Evolutionary conservation across 2,329 filamentous ascomycete genomes (phyloP).

Genomic region (Exophiala bonariae): DNA sequence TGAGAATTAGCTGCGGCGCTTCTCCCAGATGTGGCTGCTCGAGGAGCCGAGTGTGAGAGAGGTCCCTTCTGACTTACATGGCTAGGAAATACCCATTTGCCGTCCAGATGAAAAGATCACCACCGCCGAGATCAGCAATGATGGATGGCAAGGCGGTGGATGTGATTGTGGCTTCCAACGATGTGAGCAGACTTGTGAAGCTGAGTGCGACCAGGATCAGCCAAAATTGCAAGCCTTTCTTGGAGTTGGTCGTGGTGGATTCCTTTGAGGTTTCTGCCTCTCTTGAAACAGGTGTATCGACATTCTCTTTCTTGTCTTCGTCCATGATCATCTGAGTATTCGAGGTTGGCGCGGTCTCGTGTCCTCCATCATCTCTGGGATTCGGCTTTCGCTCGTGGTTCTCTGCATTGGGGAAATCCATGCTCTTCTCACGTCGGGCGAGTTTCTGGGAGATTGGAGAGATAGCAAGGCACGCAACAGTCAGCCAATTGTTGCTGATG

Average conservation of each 20-base stretch:
- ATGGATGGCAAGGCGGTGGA: slow-evolving; percentile 46
- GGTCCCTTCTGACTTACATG: slow-evolving; percentile 31
- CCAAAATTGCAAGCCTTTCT: slow-evolving; percentile 31
- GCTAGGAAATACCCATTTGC: slow-evolving; percentile 36
- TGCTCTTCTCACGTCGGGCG: no score
- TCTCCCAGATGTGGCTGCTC: slow-evolving; percentile 45
- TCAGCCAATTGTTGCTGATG: no score
- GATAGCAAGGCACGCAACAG: no score
- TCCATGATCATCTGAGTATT: no score
- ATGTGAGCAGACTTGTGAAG: slow-evolving; percentile 33
- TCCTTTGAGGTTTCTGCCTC: no score
- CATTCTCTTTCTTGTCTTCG: no score
- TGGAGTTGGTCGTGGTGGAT: neutral
- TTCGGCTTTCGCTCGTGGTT: no score
- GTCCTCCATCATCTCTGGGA: no score
- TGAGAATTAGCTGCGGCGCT: slow-evolving; percentile 35
- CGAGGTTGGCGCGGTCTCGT: no score
- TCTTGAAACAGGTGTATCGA: no score
- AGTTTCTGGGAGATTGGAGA: no score
- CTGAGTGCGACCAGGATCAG: slow-evolving; percentile 30
- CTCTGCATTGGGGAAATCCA: no score
- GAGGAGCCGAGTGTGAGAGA: slow-evolving; percentile 48
- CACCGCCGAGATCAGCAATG: slow-evolving; percentile 32
- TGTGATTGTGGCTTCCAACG: slow-evolving; percentile 40
- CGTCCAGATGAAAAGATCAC: slow-evolving; percentile 39